phyloP scores from a whole-genome alignment of 345 rosid species.

The Moringa oleifera region DNA sequence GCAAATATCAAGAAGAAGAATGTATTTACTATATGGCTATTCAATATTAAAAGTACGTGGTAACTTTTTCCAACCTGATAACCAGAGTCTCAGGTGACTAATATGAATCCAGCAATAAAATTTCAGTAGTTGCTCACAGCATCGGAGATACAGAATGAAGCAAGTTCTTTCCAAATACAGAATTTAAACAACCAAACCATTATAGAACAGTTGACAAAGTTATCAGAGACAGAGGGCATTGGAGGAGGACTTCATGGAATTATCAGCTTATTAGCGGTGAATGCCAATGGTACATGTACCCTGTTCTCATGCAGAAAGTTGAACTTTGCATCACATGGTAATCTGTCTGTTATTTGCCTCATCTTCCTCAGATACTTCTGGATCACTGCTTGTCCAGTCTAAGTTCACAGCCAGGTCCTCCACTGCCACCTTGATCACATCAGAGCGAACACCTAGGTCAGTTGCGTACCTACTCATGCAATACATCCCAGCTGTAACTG shows the following conservation, averaged over 20 bases:
- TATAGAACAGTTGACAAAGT: neutral
- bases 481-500: constrained; percentile 93
- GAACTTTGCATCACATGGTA: constrained; percentile 17
- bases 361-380: constrained; percentile 33
- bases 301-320: neutral
- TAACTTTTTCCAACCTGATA: no score
- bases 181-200: neutral
- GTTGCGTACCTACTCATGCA: constrained; percentile 93
- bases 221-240: neutral
- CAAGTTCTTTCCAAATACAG: neutral
- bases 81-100: neutral
- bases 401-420: constrained; percentile 70
- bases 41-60: no score
- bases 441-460: constrained; percentile 79
- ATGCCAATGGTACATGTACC: neutral
- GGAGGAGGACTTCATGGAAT: neutral
- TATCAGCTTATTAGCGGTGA: neutral
- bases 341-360: constrained; percentile 12
- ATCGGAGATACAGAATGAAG: no score
- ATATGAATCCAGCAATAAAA: neutral
- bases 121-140: neutral
- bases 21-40: no score
- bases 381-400: constrained; percentile 38
- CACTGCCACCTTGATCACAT: constrained; percentile 84
- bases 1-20: no score